phyloP scores from a whole-genome alignment of 1,284 basidiomycete species.

The Thelephora terrestris region DNA sequence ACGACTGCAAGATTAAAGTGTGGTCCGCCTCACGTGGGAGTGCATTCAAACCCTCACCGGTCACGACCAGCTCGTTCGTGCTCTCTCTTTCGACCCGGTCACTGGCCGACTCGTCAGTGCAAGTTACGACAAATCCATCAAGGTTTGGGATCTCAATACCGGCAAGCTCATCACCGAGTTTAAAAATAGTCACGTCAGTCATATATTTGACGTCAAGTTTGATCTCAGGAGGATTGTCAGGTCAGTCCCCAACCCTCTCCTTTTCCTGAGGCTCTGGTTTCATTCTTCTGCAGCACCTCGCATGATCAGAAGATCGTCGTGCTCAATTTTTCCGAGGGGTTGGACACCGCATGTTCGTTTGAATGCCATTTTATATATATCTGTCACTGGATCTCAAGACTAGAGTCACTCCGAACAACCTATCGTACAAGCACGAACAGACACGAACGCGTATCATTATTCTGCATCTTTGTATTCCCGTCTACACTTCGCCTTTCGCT shows the following conservation, averaged over 20 bases:
- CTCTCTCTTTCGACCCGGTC: slow-evolving; percentile 64
- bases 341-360: slow-evolving; percentile 39
- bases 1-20: slow-evolving; percentile 81
- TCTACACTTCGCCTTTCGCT: too few species aligned
- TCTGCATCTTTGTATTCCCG: too few species aligned
- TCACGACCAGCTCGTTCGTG: slow-evolving; percentile 74
- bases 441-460: too few species aligned
- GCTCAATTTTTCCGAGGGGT: slow-evolving; percentile 59
- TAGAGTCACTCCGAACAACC: too few species aligned
- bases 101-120: slow-evolving; percentile 69
- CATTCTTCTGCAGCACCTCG: slow-evolving; percentile 45
- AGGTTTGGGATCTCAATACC: slow-evolving; percentile 62
- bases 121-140: slow-evolving; percentile 73
- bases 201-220: slow-evolving; percentile 86
- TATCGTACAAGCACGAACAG: too few species aligned
- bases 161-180: slow-evolving; percentile 59
- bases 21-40: slow-evolving; percentile 71
- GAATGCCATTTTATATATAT: slow-evolving; percentile 2
- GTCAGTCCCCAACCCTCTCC: slow-evolving; percentile 31
- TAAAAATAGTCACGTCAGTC: slow-evolving; percentile 59
- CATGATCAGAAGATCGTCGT: slow-evolving; percentile 72
- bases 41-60: slow-evolving; percentile 69
- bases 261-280: slow-evolving; percentile 2
- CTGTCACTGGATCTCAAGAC: too few species aligned
- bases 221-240: slow-evolving; percentile 66